Evolutionary conservation across 2,329 filamentous ascomycete species (phyloP).

Genomic region (Alternaria sp.): DNA sequence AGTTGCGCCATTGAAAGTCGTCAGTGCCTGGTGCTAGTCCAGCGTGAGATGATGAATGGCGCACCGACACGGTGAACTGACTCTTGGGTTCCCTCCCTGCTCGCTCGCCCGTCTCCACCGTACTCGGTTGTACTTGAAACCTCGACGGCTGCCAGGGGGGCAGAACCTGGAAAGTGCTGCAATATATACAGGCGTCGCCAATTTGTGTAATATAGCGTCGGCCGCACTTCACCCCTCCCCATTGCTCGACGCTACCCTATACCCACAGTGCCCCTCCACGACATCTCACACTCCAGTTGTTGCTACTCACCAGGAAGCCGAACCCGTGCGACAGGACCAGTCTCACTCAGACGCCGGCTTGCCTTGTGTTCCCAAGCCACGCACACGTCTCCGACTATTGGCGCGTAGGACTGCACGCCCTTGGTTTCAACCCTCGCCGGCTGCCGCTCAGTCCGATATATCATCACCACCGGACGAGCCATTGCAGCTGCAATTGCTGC

Average conservation of each 20-base stretch:
- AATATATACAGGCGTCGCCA: conserved; percentile 16
- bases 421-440: conserved; percentile 39
- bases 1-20: conserved; percentile 14
- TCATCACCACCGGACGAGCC: conserved; percentile 14
- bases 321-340: conserved; percentile 21
- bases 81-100: conserved; percentile 14
- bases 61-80: conserved; percentile 19
- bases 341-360: conserved; percentile 30
- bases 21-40: conserved; percentile 1
- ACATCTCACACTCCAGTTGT: conserved; percentile 8
- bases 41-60: conserved; percentile 12
- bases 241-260: background rate
- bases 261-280: conserved; percentile 2
- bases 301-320: background rate
- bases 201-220: conserved; percentile 11
- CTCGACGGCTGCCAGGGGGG: conserved; percentile 15
- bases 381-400: background rate
- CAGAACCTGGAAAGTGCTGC: conserved; percentile 7
- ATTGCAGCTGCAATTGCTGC: background rate
- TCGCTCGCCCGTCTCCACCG: conserved; percentile 3
- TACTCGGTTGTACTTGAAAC: conserved; percentile 26
- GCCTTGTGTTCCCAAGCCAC: conserved; percentile 31
- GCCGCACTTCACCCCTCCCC: conserved; percentile 9
- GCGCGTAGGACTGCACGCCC: conserved; percentile 23
- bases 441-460: conserved; percentile 29